phyloP scores from a whole-genome alignment of 106 monocot species.

The Acorus gramineus region DNA sequence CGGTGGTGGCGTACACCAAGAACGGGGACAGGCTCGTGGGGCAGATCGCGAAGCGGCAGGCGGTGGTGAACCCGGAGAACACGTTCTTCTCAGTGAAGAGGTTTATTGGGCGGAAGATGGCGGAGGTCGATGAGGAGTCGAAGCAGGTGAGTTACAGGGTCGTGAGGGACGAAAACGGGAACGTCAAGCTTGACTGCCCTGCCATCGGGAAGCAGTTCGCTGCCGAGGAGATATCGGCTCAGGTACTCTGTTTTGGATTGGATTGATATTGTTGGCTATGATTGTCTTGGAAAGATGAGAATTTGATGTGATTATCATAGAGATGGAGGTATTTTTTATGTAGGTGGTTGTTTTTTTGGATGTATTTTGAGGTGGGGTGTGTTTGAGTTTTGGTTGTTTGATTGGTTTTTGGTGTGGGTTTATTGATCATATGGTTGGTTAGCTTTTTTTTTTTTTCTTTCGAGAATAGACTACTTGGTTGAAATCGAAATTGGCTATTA shows the following conservation, averaged over 20 bases:
- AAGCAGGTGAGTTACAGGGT: constrained; percentile 89
- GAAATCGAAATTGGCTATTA: too few relatives aligned
- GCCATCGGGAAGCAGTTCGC: constrained; percentile 94
- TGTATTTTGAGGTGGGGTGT: too few relatives aligned
- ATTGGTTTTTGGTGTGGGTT: too few relatives aligned
- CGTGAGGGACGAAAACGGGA: constrained; percentile 76
- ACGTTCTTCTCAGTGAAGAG: constrained; percentile 94
- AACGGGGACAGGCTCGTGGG: constrained; percentile 79
- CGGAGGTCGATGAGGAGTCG: constrained; percentile 79
- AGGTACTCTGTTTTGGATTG: constrained; percentile 26
- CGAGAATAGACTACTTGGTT: too few relatives aligned
- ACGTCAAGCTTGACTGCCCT: constrained; percentile 89
- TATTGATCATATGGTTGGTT: too few relatives aligned
- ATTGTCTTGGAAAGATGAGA: too few relatives aligned
- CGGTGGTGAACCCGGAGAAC: constrained; percentile 94
- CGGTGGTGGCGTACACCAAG: constrained; percentile 95
- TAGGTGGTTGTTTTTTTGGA: too few relatives aligned
- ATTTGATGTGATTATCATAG: too few relatives aligned
- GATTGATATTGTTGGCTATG: too few relatives aligned
- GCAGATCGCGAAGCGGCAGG: constrained; percentile 94
- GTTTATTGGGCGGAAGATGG: constrained; percentile 89
- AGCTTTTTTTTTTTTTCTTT: too few relatives aligned
- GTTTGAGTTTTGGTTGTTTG: too few relatives aligned
- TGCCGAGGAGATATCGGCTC: constrained; percentile 92
- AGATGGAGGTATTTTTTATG: too few relatives aligned